Base-by-base conservation (phyloP, 352 stramenopile genomes). In the Thalassiosira sp. region DNA sequence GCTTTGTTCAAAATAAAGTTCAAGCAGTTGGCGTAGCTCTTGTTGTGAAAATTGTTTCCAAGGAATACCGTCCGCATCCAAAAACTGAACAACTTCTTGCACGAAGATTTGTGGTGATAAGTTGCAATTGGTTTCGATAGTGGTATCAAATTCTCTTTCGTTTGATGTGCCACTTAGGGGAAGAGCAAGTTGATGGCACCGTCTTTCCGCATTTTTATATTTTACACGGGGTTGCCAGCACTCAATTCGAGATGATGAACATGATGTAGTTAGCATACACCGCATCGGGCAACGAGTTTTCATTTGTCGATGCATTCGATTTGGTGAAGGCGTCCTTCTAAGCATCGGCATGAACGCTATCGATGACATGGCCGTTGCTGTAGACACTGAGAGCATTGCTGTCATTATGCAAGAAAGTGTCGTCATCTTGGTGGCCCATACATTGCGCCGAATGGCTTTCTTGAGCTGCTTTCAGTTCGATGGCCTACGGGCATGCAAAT, bases 51-150 rank as follows among this genome's bases (percentile, higher is more conserved):
- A 57, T 20, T 51, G 16, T 8, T 60, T 62, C 42, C 52, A 69
- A 0, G 25, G 18, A 15, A 73, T 62, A n/a, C 16, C 45, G 20
- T 64, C 46, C 10, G 18, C 15, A 6, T 66, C 54, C 18, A 82
- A 45, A 65, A 82, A 82, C 18, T 42, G 45, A 35, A 48, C 15
- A 33, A 67, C 42, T 56, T 67, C 43, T 22, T 67, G n/a, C 1
- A 52, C 56, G 40, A 64, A 64, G 5, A 46, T 46, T 0, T 64
- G 22, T 5, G 51, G 51, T 3, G 27, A 59, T 25, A 59, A 16
- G 13, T 59, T 40, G 15, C 20, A 35, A 37, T 59, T 22, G 27
- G 1, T 15, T 43, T 40, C 3, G 5, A 25, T 40, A 3, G 15
- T 43, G 24, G 6, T n/a, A 27, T 59, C 22, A 35, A 33, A 45